These are phyloP conservation scores for Amanita jacksonii DNA, from an alignment of 768 basidiomycete genomes.

Conservation along the genomic window DNA sequence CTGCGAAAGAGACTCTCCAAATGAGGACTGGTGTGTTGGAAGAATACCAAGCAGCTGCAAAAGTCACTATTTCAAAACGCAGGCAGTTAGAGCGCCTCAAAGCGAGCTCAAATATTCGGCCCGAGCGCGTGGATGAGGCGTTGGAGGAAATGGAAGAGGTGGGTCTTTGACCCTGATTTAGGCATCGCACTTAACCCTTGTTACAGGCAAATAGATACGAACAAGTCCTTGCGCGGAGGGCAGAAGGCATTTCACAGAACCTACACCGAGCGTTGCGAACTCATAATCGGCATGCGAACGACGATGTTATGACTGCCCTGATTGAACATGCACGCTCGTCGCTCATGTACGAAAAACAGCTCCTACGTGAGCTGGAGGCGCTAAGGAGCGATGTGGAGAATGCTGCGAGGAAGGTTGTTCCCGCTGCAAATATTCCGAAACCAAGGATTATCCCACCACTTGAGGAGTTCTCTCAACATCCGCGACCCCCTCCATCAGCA, in stretches of 20 bases:
- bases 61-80: slow-evolving; percentile 87
- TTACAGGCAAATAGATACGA: slow-evolving; percentile 85
- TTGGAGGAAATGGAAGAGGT: slow-evolving; percentile 92
- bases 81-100: slow-evolving; percentile 85
- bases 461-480: slow-evolving; percentile 45
- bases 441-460: slow-evolving; percentile 54
- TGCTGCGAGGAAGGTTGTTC: slow-evolving; percentile 51
- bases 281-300: slow-evolving; percentile 81
- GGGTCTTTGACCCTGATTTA: slow-evolving; percentile 11
- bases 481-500: slow-evolving; percentile 17
- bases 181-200: slow-evolving; percentile 6
- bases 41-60: slow-evolving; percentile 90
- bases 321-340: slow-evolving; percentile 90
- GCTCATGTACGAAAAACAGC: slow-evolving; percentile 86
- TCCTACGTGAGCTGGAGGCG: slow-evolving; percentile 80
- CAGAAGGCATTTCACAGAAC: slow-evolving; percentile 90
- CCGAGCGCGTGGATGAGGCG: slow-evolving; percentile 84
- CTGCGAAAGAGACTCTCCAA: slow-evolving; percentile 88
- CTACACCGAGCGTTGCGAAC: slow-evolving; percentile 78
- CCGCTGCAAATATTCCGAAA: slow-evolving; percentile 43
- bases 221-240: slow-evolving; percentile 71
- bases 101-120: slow-evolving; percentile 75
- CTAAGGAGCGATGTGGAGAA: slow-evolving; percentile 66
- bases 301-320: slow-evolving; percentile 83
- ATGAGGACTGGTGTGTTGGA: slow-evolving; percentile 89